Conservation (phyloP, 202 grass and related monocot genomes). For the Bolboschoenoplectus hybrid region DNA sequence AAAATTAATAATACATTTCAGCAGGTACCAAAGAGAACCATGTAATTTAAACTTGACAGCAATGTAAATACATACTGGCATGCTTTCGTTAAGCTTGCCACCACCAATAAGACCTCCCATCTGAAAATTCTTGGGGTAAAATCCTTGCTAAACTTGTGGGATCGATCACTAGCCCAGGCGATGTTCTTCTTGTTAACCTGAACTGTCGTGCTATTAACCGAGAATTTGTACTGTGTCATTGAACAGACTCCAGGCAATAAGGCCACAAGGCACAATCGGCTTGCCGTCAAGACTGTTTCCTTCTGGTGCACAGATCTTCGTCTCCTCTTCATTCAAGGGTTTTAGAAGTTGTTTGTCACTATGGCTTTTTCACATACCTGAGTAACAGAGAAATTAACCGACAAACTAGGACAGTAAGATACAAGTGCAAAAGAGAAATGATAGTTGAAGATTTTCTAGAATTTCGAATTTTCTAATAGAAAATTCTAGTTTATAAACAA, state of each 20-base stretch:
- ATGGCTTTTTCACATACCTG: conserved; percentile 82
- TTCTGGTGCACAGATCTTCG: conserved; percentile 65
- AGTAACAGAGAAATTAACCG: conserved; percentile 6
- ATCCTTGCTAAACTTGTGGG: conserved; percentile 69
- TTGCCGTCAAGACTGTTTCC: conserved; percentile 44
- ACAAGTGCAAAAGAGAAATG: neutral
- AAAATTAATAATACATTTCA: neutral
- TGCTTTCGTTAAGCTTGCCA: conserved; percentile 73
- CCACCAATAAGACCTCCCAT: conserved; percentile 69
- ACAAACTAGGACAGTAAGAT: neutral
- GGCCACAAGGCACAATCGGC: conserved; percentile 83
- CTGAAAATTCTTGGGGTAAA: conserved; percentile 96
- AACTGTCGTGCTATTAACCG: conserved; percentile 46
- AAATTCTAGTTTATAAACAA: too few species aligned
- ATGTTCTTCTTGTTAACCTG: conserved; percentile 85
- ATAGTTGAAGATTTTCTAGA: too few species aligned
- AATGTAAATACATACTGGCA: conserved; percentile 57
- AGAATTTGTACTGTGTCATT: conserved; percentile 76
- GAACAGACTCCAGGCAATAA: conserved; percentile 92
- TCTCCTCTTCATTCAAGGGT: conserved; percentile 46
- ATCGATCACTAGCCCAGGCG: conserved; percentile 80
- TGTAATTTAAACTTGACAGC: conserved; percentile 20
- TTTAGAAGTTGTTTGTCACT: conserved; percentile 72
- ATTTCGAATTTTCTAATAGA: too few species aligned
- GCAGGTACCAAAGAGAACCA: neutral